A percentile compares a stretch with the other conserved stretches of the same genome.
These are phyloP conservation scores for Chaetoceros muelleri DNA, from an alignment of 108 stramenopile genomes.

Conservation along the genomic window DNA sequence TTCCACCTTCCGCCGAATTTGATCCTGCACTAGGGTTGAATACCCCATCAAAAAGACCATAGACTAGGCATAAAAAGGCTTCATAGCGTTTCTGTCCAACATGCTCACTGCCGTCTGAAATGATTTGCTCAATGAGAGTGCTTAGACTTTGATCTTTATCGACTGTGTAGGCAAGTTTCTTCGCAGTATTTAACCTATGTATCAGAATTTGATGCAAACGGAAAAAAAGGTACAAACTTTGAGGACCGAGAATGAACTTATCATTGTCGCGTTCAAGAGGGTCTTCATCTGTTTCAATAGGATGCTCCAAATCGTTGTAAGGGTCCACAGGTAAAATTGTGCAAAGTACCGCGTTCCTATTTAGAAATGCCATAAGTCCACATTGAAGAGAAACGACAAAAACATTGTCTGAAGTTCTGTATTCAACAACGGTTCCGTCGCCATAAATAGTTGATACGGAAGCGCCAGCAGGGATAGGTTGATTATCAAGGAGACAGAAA, in stretches of 20 bases:
- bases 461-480: constrained; percentile 63
- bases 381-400: constrained; percentile 47
- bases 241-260: constrained; percentile 72
- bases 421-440: constrained; percentile 47
- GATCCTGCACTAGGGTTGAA: constrained; percentile 11
- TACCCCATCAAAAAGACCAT: constrained; percentile 46
- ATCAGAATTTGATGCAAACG: constrained; percentile 75
- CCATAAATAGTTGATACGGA: constrained; percentile 64
- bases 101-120: constrained; percentile 29
- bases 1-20: constrained; percentile 47
- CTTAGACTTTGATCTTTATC: constrained; percentile 39
- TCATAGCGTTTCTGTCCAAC: constrained; percentile 60
- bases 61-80: constrained; percentile 61
- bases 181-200: constrained; percentile 65
- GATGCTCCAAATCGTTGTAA: constrained; percentile 55
- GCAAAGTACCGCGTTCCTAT: constrained; percentile 55
- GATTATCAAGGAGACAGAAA: constrained; percentile 27
- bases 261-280: constrained; percentile 46
- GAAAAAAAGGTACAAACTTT: constrained; percentile 80
- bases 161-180: constrained; percentile 46
- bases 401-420: constrained; percentile 26
- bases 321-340: constrained; percentile 54
- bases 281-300: constrained; percentile 45
- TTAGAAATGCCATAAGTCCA: constrained; percentile 42
- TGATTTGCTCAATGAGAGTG: constrained; percentile 64